Percentiles rank a stretch among this genome's conserved stretches.
Evolutionary conservation across 768 basidiomycete genomes (phyloP).

Genomic region (Suillus brevipes): DNA sequence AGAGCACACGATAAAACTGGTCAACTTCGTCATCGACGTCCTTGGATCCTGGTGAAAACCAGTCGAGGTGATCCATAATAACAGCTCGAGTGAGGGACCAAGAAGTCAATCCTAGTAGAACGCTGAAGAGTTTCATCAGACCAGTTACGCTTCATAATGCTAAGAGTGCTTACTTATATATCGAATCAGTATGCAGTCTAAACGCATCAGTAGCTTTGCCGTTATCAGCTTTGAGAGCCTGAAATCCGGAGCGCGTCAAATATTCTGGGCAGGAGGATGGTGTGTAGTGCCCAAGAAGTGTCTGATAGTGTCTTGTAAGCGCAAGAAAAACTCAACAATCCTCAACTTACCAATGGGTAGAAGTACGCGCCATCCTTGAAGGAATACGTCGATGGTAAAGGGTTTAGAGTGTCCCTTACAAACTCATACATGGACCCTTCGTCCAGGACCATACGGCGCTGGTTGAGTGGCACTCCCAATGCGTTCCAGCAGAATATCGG

Average conservation of each 20-base stretch:
- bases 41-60: slow-evolving; percentile 49
- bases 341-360: slow-evolving; percentile 50
- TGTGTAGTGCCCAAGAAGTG: slow-evolving; percentile 56
- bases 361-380: slow-evolving; percentile 68
- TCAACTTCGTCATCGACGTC: slow-evolving; percentile 53
- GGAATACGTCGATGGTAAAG: slow-evolving; percentile 44
- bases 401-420: slow-evolving; percentile 52
- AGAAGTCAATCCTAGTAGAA: slow-evolving; percentile 43
- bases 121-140: slow-evolving; percentile 30
- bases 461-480: slow-evolving; percentile 72
- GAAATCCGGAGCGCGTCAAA: slow-evolving; percentile 61
- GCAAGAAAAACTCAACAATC: not conserved
- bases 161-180: slow-evolving; percentile 51
- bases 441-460: slow-evolving; percentile 58
- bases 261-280: slow-evolving; percentile 61
- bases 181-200: slow-evolving; percentile 71
- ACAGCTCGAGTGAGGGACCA: slow-evolving; percentile 60
- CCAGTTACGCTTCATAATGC: not conserved
- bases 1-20: slow-evolving; percentile 57
- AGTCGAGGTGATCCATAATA: slow-evolving; percentile 73
- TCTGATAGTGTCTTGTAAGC: slow-evolving; percentile 23
- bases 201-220: slow-evolving; percentile 51
- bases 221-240: slow-evolving; percentile 49
- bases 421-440: slow-evolving; percentile 52
- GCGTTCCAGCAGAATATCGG: slow-evolving; percentile 71